phyloP scores from a whole-genome alignment of 768 basidiomycete genomes.

The Hirschioporus abietinus region DNA sequence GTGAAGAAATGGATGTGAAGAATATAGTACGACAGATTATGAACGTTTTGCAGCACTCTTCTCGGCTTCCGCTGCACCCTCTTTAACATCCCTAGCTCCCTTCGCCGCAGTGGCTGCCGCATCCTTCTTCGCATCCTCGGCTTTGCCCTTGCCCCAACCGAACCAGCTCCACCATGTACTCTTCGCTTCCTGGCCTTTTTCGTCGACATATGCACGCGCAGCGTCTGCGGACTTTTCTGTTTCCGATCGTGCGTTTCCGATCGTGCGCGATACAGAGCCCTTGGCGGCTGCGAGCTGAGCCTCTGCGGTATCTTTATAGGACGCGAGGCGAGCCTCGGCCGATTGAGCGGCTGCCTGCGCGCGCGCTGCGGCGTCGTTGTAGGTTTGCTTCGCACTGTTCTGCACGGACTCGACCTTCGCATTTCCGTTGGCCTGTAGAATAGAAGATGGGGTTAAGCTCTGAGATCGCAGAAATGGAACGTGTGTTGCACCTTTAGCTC shows the following conservation, averaged over 20 bases:
- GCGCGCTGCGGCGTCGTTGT: slow-evolving; percentile 19
- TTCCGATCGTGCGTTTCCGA: background rate
- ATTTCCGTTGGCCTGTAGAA: slow-evolving; percentile 17
- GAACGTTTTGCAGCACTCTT: background rate
- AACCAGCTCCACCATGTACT: slow-evolving; percentile 31
- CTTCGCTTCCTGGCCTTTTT: slow-evolving; percentile 21
- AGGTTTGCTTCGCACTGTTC: slow-evolving; percentile 21
- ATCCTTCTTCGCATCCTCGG: slow-evolving; percentile 24
- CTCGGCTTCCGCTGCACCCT: slow-evolving; percentile 15
- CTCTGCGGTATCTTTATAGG: slow-evolving; percentile 1
- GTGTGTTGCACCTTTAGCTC: slow-evolving; percentile 28
- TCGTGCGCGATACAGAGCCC: background rate
- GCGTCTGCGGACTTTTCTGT: background rate
- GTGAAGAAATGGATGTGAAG: background rate
- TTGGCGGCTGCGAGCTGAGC: background rate
- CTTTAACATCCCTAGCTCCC: slow-evolving; percentile 25
- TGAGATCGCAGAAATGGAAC: background rate
- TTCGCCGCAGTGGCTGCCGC: slow-evolving; percentile 23
- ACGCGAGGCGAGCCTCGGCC: background rate
- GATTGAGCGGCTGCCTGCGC: background rate
- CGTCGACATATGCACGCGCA: slow-evolving; percentile 5
- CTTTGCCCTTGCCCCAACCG: slow-evolving; percentile 32
- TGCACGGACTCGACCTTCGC: slow-evolving; percentile 23
- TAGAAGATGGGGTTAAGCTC: background rate
- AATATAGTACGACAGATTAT: background rate